Base-by-base conservation (phyloP, 1,284 basidiomycete species). In the Chalciporus sp. region DNA sequence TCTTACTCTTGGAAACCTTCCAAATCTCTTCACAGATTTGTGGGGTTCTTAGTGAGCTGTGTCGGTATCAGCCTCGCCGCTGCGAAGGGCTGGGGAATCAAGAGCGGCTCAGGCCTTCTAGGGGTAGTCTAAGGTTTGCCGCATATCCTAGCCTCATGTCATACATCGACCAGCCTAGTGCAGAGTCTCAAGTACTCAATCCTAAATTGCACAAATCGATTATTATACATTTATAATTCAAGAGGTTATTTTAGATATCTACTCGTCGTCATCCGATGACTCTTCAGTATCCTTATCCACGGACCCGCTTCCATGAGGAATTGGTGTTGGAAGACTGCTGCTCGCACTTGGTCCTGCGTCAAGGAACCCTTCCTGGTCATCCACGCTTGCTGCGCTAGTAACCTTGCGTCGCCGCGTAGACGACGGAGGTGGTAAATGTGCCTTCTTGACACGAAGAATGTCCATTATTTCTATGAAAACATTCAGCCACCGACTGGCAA, bases 41-140 rank as follows among this genome's bases (percentile, higher is more conserved):
- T 88, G 3, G 90, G 89, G 1, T 92, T 91, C 63, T 61, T 92
- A 51, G 68, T 92, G 43, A 92, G 90, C 65, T 92, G 89, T 64
- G 75, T 92, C 41, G 84, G 79, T 9, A 92, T 92, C 57, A 87
- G 88, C 62, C 72, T 90, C 29, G 81, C 81, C 39, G 90, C 88
- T 52, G 83, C 87, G 29, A 76, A 83, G 54, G 82, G 85, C 17
- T 76, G 86, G 61, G 85, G 83, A 17, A 78, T 88, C 60, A 86
- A 79, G 68, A 78, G 76, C 54, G 77, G 81, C 40, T 83, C 83
- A 35, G 79, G 82, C 42, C 73, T 89, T 40, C 75, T 90, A 35
- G 86, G 86, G 16, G 84, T 87, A 42, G 81, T 78, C 58, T 79
- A 50, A 59, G 9, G 40, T 29, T 27, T 41, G 40, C 26, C 42